Evolutionary conservation across 495 filamentous ascomycete genomes (phyloP), one percentile per base, ranked within the genome.

Genomic region (Hypoxylon crocopeplum): DNA sequence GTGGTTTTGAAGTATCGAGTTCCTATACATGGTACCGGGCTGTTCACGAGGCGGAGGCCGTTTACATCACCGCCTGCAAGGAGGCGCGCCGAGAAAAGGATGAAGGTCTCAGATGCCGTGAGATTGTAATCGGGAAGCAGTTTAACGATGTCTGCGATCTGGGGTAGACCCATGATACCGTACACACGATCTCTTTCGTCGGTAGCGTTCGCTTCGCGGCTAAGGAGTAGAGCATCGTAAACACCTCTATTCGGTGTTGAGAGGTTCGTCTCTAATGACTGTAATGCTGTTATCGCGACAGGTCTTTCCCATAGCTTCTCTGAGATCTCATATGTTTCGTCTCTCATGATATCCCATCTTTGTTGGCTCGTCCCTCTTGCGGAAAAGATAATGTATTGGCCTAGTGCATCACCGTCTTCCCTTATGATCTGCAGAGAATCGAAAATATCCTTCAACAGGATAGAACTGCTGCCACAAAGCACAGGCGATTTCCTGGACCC

Each of bases 121-220:
- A 13, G 53, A 24, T 42, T 49, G 24, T 63, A 63, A 20, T 56
- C 45, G 13, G 59, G 59, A n/a, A 46, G 13, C n/a, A 63, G 27
- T 16, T 59, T 27, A 20, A 60, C 40, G 11, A 24, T 29, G 3
- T 20, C 8, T 29, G 54, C 42, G 24, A 63, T 27, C 11, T 48
- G 55, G 2, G 59, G 59, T 1, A 63, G 25, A 30, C 59, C 59
- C 10, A 63, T 45, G 33, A 63, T 63, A 19, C 59, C 59, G 36
- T 63, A 63, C 6, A 63, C 44, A 30, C 55, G 59, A 20, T 63
- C 59, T 33, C 59, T 59, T 29, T 63, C 52, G 39, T 63, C 59
- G 13, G 52, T 63, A 13, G 59, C 50, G 8, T 48, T 56, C 1
- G 59, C 59, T 62, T 62, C 59, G 2, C 59, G 53, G 22, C 59